Percentiles rank a stretch among this genome's conserved stretches.
phyloP scores from a whole-genome alignment of 257 asterid species.

The Leonotis leonurus region DNA sequence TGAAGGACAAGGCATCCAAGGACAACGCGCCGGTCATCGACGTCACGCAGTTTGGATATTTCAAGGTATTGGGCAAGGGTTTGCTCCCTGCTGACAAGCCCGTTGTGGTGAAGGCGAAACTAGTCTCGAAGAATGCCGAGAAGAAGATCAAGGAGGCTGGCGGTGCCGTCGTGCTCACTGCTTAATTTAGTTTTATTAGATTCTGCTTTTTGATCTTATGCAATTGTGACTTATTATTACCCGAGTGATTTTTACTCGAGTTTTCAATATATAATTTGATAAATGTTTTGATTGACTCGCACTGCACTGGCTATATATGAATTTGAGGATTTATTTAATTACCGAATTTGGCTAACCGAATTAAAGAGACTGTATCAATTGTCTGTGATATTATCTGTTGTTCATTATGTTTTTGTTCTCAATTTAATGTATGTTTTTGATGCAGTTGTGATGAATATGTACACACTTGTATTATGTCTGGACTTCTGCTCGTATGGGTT shows the following conservation, averaged over 20 bases:
- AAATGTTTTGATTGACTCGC: conserved; percentile 7
- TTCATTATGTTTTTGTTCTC: background rate
- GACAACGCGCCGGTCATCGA: conserved; percentile 13
- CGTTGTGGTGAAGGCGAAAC: conserved; percentile 15
- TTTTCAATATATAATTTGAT: background rate
- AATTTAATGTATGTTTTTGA: too few relatives aligned
- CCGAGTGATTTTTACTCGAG: background rate
- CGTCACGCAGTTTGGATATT: conserved; percentile 12
- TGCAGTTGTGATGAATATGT: background rate
- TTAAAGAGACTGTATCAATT: too few relatives aligned
- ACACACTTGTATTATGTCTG: too few relatives aligned
- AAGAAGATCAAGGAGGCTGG: conserved; percentile 20
- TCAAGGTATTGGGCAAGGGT: conserved; percentile 15
- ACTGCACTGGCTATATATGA: background rate
- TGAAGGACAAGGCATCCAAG: conserved; percentile 18
- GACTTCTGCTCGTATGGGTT: background rate
- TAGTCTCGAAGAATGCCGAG: conserved; percentile 11
- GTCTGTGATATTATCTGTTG: background rate
- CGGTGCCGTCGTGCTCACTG: conserved; percentile 18
- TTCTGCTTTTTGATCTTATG: conserved; percentile 1
- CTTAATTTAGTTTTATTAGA: conserved; percentile 3
- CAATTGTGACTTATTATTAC: background rate
- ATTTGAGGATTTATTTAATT: background rate
- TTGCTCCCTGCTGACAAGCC: conserved; percentile 16
- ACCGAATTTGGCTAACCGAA: background rate